Evolutionary conservation across 331 rosid genomes (phyloP), one percentile per base, ranked within the genome.

Genomic region (Malus hybrid): DNA sequence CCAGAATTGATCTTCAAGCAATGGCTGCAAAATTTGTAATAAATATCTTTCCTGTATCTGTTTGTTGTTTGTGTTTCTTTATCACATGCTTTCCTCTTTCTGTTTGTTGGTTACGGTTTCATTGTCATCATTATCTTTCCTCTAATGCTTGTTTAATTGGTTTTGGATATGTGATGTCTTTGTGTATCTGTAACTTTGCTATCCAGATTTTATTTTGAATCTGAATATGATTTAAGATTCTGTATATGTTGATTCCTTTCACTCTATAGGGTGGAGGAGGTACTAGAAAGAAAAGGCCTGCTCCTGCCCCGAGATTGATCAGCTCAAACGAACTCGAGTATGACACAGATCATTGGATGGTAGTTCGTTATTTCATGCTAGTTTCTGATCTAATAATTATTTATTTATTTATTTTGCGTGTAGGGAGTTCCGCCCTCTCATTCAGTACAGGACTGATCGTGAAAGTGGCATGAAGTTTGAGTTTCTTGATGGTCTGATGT

Each of bases 321-420:
- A 88, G 89, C 83, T 76, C 99, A 12, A 87, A 86, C 61, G 99
- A 95, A 89, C 99, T 95, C 42, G 99, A 92, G 99, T 95, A 92
- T 61, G 77, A 28, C 66, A 22, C 56, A 54, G 31, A 65, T 76
- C 72, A 54, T 22, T 76, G 48, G 54, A 29, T 57, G 24, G 16
- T 73, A 18, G 8, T 63, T 76, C 24, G 28, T 72, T 69, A 29
- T 20, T 55, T 62, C 32, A n/a, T 80, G 29, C 73, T 46, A 61
- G 65, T 44, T 69, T 70, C 31, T 22, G 12, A 46, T 34, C 13
- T 12, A 62, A 65, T 57, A 28, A 10, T 20, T 84, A 48, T 59
- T 65, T 74, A 39, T 34, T 68, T 76, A 48, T 65, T 65, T 69
- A 65, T 78, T 69, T 46, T 22, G n/a, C 20, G 67, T 67, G 66